phyloP scores from a whole-genome alignment of 2,329 filamentous ascomycete genomes.

The Paracamarosporium sp. region DNA sequence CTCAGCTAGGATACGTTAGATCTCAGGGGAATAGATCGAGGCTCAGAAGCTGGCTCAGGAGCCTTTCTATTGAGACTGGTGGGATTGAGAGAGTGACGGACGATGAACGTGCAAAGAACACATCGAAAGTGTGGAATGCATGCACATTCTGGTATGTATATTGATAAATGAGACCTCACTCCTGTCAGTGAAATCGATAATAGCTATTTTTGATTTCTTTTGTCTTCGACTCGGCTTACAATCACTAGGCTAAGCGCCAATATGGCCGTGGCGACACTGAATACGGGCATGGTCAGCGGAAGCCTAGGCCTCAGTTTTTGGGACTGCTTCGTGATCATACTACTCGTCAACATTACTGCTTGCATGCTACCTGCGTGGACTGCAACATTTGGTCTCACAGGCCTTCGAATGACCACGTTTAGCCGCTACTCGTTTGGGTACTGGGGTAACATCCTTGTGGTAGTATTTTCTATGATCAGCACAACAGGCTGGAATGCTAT shows the following conservation, averaged over 20 bases:
- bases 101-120: constrained; percentile 24
- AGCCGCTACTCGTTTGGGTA: constrained; percentile 48
- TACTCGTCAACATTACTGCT: constrained; percentile 41
- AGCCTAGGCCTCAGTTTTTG: constrained; percentile 43
- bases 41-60: constrained; percentile 18
- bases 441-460: constrained; percentile 47
- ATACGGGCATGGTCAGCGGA: constrained; percentile 41
- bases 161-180: too few relatives aligned
- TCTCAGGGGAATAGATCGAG: neutral
- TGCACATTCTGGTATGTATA: constrained; percentile 32
- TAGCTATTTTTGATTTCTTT: too few relatives aligned
- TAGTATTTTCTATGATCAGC: constrained; percentile 47
- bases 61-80: constrained; percentile 26
- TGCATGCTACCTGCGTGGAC: constrained; percentile 37
- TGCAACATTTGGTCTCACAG: constrained; percentile 41
- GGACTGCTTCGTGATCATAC: constrained; percentile 47
- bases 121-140: constrained; percentile 32
- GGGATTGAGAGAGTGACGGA: constrained; percentile 31
- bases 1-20: constrained; percentile 5
- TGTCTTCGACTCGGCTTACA: neutral
- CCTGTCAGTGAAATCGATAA: too few relatives aligned
- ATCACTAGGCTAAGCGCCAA: constrained; percentile 43
- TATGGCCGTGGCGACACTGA: constrained; percentile 46
- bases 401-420: constrained; percentile 47
- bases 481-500: constrained; percentile 50